Base-by-base conservation (phyloP, 306 rosid species). In the Nissolia schottii region DNA sequence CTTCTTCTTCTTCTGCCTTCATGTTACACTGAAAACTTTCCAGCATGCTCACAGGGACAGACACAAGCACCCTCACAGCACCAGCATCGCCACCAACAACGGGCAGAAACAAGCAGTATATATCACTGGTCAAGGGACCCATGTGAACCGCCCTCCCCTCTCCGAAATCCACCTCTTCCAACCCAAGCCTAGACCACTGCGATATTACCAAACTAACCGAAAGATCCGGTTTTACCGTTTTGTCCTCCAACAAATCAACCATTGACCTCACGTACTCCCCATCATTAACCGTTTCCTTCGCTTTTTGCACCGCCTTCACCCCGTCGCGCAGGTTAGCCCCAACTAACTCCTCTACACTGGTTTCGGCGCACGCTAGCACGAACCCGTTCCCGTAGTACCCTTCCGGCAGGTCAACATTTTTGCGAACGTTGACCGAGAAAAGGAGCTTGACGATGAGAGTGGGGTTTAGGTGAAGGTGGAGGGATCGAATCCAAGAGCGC, bases 351-450 rank as follows among this genome's bases (percentile, higher is more conserved):
- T 78, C 55, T 1, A 85, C 89, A 0, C 60, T 78, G 68, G 90
- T 71, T 23, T 84, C 78, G 0, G 92, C 96, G 45, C 96, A 93
- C 0, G 70, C 98, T 16, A 93, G 72, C 6, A 90, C 75, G 59
- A 93, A 93, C 1, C 91, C 94, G 37, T 90, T 93, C 27, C 96
- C 98, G 37, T 88, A 93, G 61, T 78, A 93, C 22, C 87, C 96
- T 16, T 61, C 27, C 3, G 93, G 91, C 0, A 84, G 84, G 20
- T 5, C 64, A 18, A 85, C 0, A 34, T 46, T 71, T 22, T 35
- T 50, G 0, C 98, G 75, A 19, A 93, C 34, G 55, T 84, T 93
- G 25, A 90, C 85, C 0, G 96, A 90, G 84, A 93, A 93, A 10
- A 93, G 96, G 10, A 93, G 86, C 79, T 93, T 93, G 12, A 80